Evolutionary conservation across 768 basidiomycete species (phyloP), one percentile per base, ranked within the genome.

Genomic region (Solioccasus polychromus): DNA sequence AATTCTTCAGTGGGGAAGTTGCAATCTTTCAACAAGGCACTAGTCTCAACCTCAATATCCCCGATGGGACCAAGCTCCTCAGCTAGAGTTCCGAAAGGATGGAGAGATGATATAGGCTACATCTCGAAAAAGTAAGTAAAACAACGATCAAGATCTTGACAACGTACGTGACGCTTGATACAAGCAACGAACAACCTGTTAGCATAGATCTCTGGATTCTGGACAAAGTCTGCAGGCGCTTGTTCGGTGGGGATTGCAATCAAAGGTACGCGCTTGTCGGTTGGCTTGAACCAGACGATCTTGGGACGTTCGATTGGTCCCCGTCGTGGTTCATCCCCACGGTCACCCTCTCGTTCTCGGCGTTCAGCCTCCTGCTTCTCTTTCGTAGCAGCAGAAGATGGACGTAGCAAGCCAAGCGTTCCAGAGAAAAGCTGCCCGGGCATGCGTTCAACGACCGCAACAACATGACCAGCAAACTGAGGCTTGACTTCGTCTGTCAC

Each of bases 271-370:
- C 96, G 89, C 68, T 99, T 99, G 73, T 97, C 94, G 22, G 95
- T 97, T 4, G 96, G 96, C 71, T 97, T 95, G 78, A 99, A 98
- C 96, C 96, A 99, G 36, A 99, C 94, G 53, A 99, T 99, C 77
- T 97, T 98, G 52, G 95, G 95, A 31, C 94, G 84, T 64, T 93
- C 91, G 35, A 87, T 82, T 1, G 83, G 82, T 23, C 73, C 75
- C 35, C 86, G 84, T 57, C 85, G 78, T 23, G 86, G 86, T 61
- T 92, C 89, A 47, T 90, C 88, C 34, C 82, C 87, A 50, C 83
- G 83, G 61, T 94, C 92, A 36, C 95, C 96, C 64, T 96, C 96
- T 41, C 96, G 86, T 68, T 98, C 96, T 45, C 93, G 85, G 29
- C 96, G 82, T 66, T 99, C 96, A 22, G 95, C 92, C 53, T 98